Evolutionary conservation across 139 green algal genomes (phyloP), one percentile per base, ranked within the genome.

Genomic region (Diplosphaera chodatii): DNA sequence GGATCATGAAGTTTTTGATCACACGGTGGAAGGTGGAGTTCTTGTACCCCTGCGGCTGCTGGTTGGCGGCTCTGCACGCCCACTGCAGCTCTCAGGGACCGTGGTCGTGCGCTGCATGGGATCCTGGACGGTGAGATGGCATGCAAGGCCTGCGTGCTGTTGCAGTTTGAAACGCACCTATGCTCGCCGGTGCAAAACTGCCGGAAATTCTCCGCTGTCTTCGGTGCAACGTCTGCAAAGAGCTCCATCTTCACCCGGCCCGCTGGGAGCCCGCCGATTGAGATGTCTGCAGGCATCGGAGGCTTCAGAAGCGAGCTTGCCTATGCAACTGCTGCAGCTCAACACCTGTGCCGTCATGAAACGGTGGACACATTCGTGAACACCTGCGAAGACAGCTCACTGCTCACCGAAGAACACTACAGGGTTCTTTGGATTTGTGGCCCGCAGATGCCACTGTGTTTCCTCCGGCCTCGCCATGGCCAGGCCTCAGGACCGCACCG

Each of bases 1-100:
- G 8, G 20, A 97, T 84, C 92, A 98, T 97, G 80, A 96, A 96
- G 27, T 89, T 89, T 73, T 95, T 96, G 82, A 99, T 99, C 10
- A 98, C 83, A n/a, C 95, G 76, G 74, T 99, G 95, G 75, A 99
- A 98, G 3, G 74, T 63, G 69, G 84, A 91, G 55, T 85, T 82
- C 69, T 93, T 93, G 80, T 96, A 96, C 4, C 94, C 94, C 2
- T 87, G 62, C 2, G 94, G 89, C 18, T 89, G 56, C 32, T 82
- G 82, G 32, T 91, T 87, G 29, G 10, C 13, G 37, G 37, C 37
- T 13, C 37, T 48, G 37, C 37, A n/a, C n/a, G n/a, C n/a, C n/a
- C n/a, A n/a, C n/a, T n/a, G n/a, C n/a, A n/a, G n/a, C n/a, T n/a
- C n/a, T n/a, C n/a, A n/a, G n/a, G n/a, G n/a, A n/a, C n/a, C n/a